These are phyloP conservation scores for Verticillium klebahnii DNA, from an alignment of 2,329 filamentous ascomycete genomes.

Conservation along the genomic window DNA sequence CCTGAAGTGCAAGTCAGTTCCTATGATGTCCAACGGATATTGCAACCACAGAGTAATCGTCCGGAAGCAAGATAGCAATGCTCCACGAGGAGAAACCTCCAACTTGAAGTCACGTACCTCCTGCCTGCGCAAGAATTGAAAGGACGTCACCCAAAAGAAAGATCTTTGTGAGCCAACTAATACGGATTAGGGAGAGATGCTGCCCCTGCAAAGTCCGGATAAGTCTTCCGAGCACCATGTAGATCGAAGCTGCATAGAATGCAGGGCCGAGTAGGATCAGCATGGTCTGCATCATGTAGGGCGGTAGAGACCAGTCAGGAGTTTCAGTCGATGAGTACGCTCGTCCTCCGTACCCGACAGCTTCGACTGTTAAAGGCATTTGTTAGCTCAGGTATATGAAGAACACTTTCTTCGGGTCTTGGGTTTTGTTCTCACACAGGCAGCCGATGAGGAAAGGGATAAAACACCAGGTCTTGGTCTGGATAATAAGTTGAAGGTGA, in stretches of 20 bases:
- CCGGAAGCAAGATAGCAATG: too few species aligned
- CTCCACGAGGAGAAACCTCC: too few species aligned
- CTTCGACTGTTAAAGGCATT: too few species aligned
- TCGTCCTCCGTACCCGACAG: too few species aligned
- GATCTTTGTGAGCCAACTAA: constrained; percentile 43
- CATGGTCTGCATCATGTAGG: constrained; percentile 37
- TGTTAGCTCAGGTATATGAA: too few species aligned
- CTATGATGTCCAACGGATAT: too few species aligned
- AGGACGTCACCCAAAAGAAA: constrained; percentile 52
- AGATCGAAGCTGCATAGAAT: constrained; percentile 44
- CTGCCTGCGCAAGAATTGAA: constrained; percentile 42
- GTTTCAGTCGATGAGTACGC: constrained; percentile 24
- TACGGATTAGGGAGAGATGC: constrained; percentile 21
- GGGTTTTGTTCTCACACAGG: too few species aligned
- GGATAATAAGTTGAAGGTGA: background rate
- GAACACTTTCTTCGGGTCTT: too few species aligned
- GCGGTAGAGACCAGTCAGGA: constrained; percentile 24
- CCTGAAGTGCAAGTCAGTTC: background rate
- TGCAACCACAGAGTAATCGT: too few species aligned
- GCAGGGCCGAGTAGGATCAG: constrained; percentile 41
- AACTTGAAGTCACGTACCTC: constrained; percentile 25
- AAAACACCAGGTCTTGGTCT: too few species aligned
- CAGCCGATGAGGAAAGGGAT: too few species aligned
- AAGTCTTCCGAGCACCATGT: constrained; percentile 39
- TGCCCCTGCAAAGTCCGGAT: too few species aligned